phyloP scores from a whole-genome alignment of 2,329 filamentous ascomycete species.

The Mycosphaerella sp. region DNA sequence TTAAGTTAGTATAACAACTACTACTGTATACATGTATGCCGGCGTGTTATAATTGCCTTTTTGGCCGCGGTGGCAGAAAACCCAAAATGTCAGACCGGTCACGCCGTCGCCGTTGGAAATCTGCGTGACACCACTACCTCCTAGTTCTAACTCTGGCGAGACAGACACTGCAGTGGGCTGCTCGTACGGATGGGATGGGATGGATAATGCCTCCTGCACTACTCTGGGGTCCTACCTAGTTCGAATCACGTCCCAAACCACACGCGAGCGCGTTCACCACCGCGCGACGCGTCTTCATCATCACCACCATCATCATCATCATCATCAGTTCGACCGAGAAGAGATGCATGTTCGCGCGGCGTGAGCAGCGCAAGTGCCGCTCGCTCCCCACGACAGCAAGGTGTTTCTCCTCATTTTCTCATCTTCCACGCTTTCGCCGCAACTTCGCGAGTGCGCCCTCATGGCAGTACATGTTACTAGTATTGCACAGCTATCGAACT shows the following conservation, averaged over 20 bases:
- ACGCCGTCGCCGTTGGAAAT: not conserved
- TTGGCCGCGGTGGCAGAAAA: not conserved
- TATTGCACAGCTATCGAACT: conserved; percentile 4
- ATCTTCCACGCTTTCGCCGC: conserved; percentile 7
- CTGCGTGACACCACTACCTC: not conserved
- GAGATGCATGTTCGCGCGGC: conserved; percentile 2
- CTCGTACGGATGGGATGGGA: no score
- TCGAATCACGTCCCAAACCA: not conserved
- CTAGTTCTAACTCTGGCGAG: not conserved
- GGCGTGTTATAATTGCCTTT: not conserved
- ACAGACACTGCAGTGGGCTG: not conserved
- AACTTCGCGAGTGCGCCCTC: conserved; percentile 1
- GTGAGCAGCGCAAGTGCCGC: conserved; percentile 4
- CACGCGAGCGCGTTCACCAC: conserved; percentile 5
- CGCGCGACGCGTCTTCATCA: conserved; percentile 1
- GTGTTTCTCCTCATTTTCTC: not conserved
- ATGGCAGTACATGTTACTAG: no score
- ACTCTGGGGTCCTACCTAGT: conserved; percentile 1
- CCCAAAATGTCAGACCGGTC: not conserved
- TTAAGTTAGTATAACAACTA: no score
- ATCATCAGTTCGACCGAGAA: no score
- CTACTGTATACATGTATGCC: not conserved
- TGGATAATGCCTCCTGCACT: not conserved
- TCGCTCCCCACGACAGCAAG: not conserved
- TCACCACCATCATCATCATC: no score